Evolutionary conservation across 179 eudicot genomes (phyloP).

Genomic region (Gypsophila paniculata): DNA sequence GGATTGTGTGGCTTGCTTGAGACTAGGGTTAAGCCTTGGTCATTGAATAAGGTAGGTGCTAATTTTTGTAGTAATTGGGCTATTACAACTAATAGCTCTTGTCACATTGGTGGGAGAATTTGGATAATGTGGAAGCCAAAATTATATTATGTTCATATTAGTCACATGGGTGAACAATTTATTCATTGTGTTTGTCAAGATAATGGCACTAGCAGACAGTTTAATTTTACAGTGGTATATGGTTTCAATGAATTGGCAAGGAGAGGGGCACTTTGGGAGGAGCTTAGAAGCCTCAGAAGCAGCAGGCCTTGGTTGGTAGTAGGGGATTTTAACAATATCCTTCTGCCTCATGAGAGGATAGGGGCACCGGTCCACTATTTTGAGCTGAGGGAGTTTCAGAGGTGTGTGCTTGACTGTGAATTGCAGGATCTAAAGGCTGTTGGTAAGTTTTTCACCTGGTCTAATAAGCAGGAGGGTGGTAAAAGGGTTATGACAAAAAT

Average conservation of each 20-base stretch:
- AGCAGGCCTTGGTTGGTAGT: background rate
- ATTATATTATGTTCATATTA: background rate
- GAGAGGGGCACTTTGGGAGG: background rate
- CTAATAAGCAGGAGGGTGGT: background rate
- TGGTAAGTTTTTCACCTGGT: background rate
- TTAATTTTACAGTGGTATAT: background rate
- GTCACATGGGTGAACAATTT: background rate
- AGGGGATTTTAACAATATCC: no score
- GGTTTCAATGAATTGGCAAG: background rate
- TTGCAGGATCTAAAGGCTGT: background rate
- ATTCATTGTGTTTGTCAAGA: background rate
- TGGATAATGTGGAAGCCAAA: background rate
- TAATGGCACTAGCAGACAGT: background rate
- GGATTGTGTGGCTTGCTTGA: background rate
- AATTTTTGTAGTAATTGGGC: background rate
- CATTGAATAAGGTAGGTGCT: background rate
- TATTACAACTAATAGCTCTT: background rate
- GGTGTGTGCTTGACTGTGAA: background rate
- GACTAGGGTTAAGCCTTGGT: background rate
- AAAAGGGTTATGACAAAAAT: background rate
- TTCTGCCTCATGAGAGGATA: background rate
- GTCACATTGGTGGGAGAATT: background rate
- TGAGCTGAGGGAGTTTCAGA: background rate
- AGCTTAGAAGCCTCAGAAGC: rapidly evolving
- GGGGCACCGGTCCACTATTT: background rate